Evolutionary conservation across 805 yeast genomes (phyloP), one percentile per base, ranked within the genome.

Genomic region (Hanseniaspora meyeri): DNA sequence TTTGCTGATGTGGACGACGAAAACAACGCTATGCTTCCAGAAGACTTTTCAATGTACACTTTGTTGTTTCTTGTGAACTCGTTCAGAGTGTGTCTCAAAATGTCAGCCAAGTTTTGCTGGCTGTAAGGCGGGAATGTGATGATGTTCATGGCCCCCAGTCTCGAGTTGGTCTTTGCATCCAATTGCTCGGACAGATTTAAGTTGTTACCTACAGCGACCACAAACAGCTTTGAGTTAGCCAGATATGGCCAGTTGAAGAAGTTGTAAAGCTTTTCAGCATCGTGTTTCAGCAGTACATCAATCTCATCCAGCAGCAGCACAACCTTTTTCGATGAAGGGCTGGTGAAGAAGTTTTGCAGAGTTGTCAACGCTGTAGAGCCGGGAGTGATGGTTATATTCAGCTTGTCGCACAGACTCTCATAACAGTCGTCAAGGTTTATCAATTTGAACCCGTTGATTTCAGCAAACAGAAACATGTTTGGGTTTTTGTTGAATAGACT

Each of bases 181-280:
- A 93, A 72, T 54, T 96, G 74, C 66, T 93, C 98, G 0, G 98
- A 97, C 49, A 93, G 72, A 71, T 93, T 97, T 96, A 93, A 89
- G 0, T 97, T 90, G 67, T 93, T 93, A 4, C 97, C 97, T 34
- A 93, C 89, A 0, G 97, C 97, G 43, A 93, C 75, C 1, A 93
- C 95, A 51, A 93, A 80, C 51, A 93, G 72, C 63, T 83, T 83
- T 4, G 97, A 89, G 61, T 81, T 74, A 12, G 78, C 72, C 63
- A 87, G 81, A 0, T 95, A 81, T 4, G 98, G 96, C 99, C 99
- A 93, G 69, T 93, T 93, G 75, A 93, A 89, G 65, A 93, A 88
- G 67, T 93, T 93, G 72, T 93, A 93, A 84, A 91, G 83, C 38
- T 91, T 90, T 47, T 81, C 80, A 66, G 88, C 96, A 58, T 81